Percentiles rank a stretch among this genome's conserved stretches.
phyloP scores from a whole-genome alignment of 2,329 filamentous ascomycete species.

The Biscogniauxia mediterranea region DNA sequence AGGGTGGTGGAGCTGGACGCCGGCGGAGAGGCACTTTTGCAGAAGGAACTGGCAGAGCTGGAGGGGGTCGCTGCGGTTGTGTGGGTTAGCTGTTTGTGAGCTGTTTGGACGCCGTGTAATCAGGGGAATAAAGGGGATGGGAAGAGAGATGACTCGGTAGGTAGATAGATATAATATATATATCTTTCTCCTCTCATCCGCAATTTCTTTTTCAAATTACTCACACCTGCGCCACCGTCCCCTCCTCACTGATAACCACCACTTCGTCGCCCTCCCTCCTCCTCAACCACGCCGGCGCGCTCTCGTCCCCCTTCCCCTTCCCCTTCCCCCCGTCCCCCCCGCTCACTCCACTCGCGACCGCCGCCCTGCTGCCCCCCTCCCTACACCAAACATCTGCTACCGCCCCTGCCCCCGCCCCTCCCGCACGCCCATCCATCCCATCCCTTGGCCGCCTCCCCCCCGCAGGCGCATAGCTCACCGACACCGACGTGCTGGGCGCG shows the following conservation, averaged over 20 bases:
- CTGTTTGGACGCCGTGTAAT: background rate
- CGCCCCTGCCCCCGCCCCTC: background rate
- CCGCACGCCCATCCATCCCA: constrained; percentile 5
- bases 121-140: background rate
- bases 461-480: constrained; percentile 41
- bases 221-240: constrained; percentile 63
- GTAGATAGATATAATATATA: background rate
- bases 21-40: constrained; percentile 51
- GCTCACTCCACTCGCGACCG: constrained; percentile 44
- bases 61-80: constrained; percentile 57
- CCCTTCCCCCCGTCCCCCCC: too few species aligned
- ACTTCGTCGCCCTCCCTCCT: constrained; percentile 53
- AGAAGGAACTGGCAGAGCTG: constrained; percentile 66
- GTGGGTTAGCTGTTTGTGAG: background rate
- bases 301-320: constrained; percentile 23
- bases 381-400: constrained; percentile 63
- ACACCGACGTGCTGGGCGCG: constrained; percentile 53
- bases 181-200: background rate
- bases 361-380: constrained; percentile 61
- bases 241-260: constrained; percentile 60
- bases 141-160: background rate
- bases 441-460: constrained; percentile 28
- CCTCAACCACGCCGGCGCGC: constrained; percentile 58
- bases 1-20: constrained; percentile 66
- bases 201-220: constrained; percentile 23